Percentiles rank a stretch among this genome's conserved stretches.
phyloP scores from a whole-genome alignment of 371 early-diverging fungal species.

The Batkoa obscura region DNA sequence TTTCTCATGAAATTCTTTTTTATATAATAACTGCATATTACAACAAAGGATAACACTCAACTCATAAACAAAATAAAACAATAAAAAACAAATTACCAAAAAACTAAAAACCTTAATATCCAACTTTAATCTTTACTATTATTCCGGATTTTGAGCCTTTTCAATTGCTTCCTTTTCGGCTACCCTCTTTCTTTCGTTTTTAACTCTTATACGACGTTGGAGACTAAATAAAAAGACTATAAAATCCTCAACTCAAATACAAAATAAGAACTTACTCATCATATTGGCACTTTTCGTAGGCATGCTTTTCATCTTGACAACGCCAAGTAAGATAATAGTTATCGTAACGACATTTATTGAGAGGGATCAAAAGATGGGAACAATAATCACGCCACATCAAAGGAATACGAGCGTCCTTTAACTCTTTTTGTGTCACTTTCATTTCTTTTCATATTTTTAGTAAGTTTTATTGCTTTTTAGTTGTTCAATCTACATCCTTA shows the following conservation, averaged over 20 bases:
- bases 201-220: slow-evolving; percentile 29
- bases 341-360: slow-evolving; percentile 78
- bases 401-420: slow-evolving; percentile 68
- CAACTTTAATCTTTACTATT: no score
- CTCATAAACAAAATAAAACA: no score
- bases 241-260: neutral
- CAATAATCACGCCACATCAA: slow-evolving; percentile 85
- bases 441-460: slow-evolving; percentile 24
- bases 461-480: no score
- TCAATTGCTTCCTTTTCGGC: slow-evolving; percentile 15
- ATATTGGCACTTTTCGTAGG: slow-evolving; percentile 88
- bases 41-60: no score
- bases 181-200: slow-evolving; percentile 23
- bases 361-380: slow-evolving; percentile 67
- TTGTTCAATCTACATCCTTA: no score
- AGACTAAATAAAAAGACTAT: slow-evolving; percentile 15
- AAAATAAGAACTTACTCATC: slow-evolving; percentile 30
- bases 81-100: no score
- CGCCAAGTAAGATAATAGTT: slow-evolving; percentile 80
- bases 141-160: neutral
- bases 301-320: slow-evolving; percentile 75
- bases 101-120: no score
- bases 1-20: no score
- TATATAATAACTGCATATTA: no score
- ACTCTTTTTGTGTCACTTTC: slow-evolving; percentile 68